Percentiles rank a stretch among this genome's conserved stretches.
These are phyloP conservation scores for Esteya vermicola DNA, from an alignment of 2,329 filamentous ascomycete species.

Conservation along the genomic window DNA sequence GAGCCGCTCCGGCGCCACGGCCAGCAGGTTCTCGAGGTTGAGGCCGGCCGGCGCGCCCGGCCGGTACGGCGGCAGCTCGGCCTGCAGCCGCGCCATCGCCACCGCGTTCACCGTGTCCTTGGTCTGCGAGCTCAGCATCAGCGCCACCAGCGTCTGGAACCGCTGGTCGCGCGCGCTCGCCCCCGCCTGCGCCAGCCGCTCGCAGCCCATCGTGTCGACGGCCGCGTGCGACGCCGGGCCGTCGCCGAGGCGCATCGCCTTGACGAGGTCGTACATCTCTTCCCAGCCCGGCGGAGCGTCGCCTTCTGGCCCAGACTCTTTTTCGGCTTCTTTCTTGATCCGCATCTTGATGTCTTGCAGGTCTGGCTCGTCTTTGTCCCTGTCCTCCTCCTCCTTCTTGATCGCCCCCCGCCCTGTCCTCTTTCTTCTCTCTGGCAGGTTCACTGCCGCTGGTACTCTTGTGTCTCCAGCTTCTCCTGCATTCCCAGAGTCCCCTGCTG, in stretches of 20 bases:
- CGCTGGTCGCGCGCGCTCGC: slow-evolving; percentile 44
- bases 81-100: slow-evolving; percentile 67
- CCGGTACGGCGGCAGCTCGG: slow-evolving; percentile 45
- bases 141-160: slow-evolving; percentile 72
- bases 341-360: no score
- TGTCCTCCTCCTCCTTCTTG: slow-evolving; percentile 13
- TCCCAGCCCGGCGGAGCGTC: slow-evolving; percentile 71
- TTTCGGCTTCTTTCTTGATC: no score
- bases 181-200: slow-evolving; percentile 46
- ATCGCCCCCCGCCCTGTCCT: slow-evolving; percentile 5
- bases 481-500: no score
- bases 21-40: slow-evolving; percentile 64
- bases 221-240: slow-evolving; percentile 56
- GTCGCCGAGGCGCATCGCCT: slow-evolving; percentile 54
- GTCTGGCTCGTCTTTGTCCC: not conserved
- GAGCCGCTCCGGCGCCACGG: slow-evolving; percentile 46
- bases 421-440: not conserved
- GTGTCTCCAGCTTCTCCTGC: no score
- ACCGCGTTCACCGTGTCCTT: slow-evolving; percentile 83
- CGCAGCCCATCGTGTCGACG: slow-evolving; percentile 97
- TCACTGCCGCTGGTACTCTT: not conserved
- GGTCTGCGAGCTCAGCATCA: slow-evolving; percentile 88
- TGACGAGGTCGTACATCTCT: slow-evolving; percentile 62
- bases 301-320: slow-evolving; percentile 12
- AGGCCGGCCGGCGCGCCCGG: slow-evolving; percentile 37